Percentiles rank a stretch among this genome's conserved stretches.
Evolutionary conservation across 169 alveolate genomes (phyloP).

Genomic region (Eimeria acervulina): DNA sequence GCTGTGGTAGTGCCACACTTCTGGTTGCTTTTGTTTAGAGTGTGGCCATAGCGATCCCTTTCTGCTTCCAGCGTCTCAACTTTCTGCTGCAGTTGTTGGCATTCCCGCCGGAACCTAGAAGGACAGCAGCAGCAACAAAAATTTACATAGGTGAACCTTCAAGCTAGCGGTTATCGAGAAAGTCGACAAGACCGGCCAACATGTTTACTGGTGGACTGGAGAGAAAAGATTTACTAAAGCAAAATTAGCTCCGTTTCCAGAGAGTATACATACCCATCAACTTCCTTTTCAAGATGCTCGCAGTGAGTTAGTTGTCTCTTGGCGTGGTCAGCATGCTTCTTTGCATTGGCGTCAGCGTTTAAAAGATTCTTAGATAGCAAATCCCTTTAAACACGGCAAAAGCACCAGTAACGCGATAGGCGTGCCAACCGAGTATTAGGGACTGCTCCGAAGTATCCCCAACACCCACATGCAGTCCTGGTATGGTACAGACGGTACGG

Average conservation of each 20-base stretch:
- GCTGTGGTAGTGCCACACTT: constrained; percentile 32
- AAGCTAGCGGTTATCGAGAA: neutral
- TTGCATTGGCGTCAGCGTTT: constrained; percentile 84
- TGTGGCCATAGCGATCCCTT: constrained; percentile 88
- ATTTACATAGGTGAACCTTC: neutral
- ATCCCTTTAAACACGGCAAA: constrained; percentile 66
- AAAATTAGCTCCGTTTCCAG: neutral
- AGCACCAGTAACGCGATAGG: neutral
- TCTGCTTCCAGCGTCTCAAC: constrained; percentile 79
- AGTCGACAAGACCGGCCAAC: too few species aligned
- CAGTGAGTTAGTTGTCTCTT: constrained; percentile 81
- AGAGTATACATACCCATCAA: constrained; percentile 47
- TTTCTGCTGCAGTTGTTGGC: constrained; percentile 72
- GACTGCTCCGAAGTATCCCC: neutral
- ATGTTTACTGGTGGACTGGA: neutral
- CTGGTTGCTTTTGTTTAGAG: constrained; percentile 66
- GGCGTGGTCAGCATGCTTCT: constrained; percentile 87
- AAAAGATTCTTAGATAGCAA: constrained; percentile 75
- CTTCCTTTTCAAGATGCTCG: constrained; percentile 75
- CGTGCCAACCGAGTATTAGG: neutral
- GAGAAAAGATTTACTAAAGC: neutral
- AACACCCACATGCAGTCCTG: neutral
- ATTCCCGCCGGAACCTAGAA: constrained; percentile 70
- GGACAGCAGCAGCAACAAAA: neutral
- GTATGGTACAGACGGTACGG: neutral